These are phyloP conservation scores for Russula brevipes DNA, from an alignment of 768 basidiomycete species.

Conservation along the genomic window DNA sequence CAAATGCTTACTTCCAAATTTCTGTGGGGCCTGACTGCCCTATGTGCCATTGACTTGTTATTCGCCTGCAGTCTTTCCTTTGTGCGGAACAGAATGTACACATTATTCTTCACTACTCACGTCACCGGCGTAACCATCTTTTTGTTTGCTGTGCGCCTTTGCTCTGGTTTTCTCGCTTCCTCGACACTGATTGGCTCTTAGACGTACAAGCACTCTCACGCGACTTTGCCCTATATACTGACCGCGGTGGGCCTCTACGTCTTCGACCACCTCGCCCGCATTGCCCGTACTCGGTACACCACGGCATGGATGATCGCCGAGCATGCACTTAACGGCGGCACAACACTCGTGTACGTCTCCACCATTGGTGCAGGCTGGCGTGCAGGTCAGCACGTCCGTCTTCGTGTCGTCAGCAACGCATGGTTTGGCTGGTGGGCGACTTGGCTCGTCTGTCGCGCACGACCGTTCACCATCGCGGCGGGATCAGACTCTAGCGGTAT, in stretches of 20 bases:
- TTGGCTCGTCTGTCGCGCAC: slow-evolving; percentile 16
- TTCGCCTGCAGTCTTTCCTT: slow-evolving; percentile 38
- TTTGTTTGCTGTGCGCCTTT: slow-evolving; percentile 31
- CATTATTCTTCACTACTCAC: slow-evolving; percentile 42
- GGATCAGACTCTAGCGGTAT: slow-evolving; percentile 41
- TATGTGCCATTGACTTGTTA: slow-evolving; percentile 35
- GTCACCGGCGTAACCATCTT: slow-evolving; percentile 39
- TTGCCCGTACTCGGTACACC: slow-evolving; percentile 43
- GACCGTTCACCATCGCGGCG: slow-evolving; percentile 45
- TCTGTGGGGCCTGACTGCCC: slow-evolving; percentile 34
- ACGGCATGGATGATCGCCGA: slow-evolving; percentile 43
- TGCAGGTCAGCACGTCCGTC: slow-evolving; percentile 55
- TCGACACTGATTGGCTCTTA: slow-evolving; percentile 14
- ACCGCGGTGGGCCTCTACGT: slow-evolving; percentile 39
- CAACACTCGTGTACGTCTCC: slow-evolving; percentile 45
- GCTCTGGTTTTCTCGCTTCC: background rate
- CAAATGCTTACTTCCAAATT: background rate
- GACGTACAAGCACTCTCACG: slow-evolving; percentile 20
- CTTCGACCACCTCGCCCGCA: slow-evolving; percentile 44
- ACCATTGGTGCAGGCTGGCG: slow-evolving; percentile 49
- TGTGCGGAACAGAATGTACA: slow-evolving; percentile 41
- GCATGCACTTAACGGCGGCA: slow-evolving; percentile 36
- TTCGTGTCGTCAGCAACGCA: slow-evolving; percentile 43
- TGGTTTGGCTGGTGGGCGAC: slow-evolving; percentile 32
- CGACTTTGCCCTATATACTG: slow-evolving; percentile 40